Evolutionary conservation across 2,329 filamentous ascomycete genomes (phyloP), one percentile per base, ranked within the genome.

Genomic region (Diaporthe ampelina): DNA sequence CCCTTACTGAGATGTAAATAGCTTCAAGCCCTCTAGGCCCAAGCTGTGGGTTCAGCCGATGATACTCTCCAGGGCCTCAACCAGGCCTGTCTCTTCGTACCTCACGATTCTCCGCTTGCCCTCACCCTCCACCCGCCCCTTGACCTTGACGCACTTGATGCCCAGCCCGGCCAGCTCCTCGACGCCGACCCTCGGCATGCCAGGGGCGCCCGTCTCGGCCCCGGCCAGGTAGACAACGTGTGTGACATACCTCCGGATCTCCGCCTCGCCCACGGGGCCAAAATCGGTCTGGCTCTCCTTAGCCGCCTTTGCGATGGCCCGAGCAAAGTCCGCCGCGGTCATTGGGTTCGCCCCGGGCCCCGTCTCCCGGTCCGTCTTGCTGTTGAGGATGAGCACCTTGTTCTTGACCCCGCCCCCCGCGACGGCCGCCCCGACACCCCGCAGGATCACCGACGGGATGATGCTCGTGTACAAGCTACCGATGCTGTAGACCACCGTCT

Each of bases 391-490:
- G 10, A 98, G 85, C 24, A 98, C 93, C 81, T 97, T 97, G 79
- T 92, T 90, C 10, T 90, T 85, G 48, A 78, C 82, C 1, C 83
- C 79, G 24, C 77, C 24, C 19, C n/a, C 83, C 1, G 88, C 84
- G 29, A 94, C 86, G 0, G 91, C 90, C 37, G 89, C 85, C 0
- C 94, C 94, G 0, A 97, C 92, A 1, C 93, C 93, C 32, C 91
- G 89, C 9, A 98, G 88, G 7, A 98, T 90, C 1, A 98, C 85
- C 21, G 92, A 95, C 0, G 96, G 96, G 1, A 98, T 88, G 45
- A 98, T 90, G 7, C 94, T 96, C 0, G 96, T 98, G 83, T 97
- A 98, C 0, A 98, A 86, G 1, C 93, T 95, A n/a, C 97, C 97
- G 74, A 98, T 97, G 82, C 94, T 95, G 84, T 98, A 98, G 59